Evolutionary conservation across 2,329 filamentous ascomycete species (phyloP), one percentile per base, ranked within the genome.

Genomic region (Hymenoscyphus fructigenus): DNA sequence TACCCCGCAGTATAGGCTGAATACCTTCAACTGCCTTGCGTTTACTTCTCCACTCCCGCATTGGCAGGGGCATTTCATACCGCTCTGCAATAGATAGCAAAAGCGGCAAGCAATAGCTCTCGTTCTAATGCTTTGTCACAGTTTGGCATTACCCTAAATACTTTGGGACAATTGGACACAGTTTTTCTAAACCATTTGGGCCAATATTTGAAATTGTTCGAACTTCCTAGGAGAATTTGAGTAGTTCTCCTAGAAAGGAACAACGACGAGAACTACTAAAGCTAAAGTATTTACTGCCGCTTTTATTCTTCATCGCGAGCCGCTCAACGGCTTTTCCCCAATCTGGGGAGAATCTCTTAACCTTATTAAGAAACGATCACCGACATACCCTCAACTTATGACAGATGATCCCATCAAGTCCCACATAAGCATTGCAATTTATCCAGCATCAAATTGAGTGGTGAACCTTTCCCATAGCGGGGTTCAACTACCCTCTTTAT

Each of bases 391-490:
- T 38, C 36, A 38, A 1, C 12, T 5, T 17, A 32, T 38, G 14
- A 38, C 36, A 38, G 36, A 50, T 23, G n/a, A 50, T 50, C 44
- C 44, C 44, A 23, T 23, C n/a, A 50, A 12, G 44, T 50, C 44
- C 44, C n/a, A 50, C 44, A 50, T 50, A 50, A 50, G 44, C 44
- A 50, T 20, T 12, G 44, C 36, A 50, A 20, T 59, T 59, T n/a
- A 26, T 29, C 34, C 34, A 26, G 34, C 32, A 44, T 44, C n/a
- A 20, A 14, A 23, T 50, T 50, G 36, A 20, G n/a, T 50, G 44
- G 44, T 50, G 5, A 50, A 50, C 44, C 44, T 23, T 50, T 50
- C 44, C n/a, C n/a, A 23, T 50, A 12, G 44, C 34, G 56, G 56
- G 56, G 56, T 57, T 36, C 14, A 28, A 14, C 55, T 1, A 20